Base-by-base conservation (phyloP, 352 stramenopile genomes). In the Phytophthora lateralis region DNA sequence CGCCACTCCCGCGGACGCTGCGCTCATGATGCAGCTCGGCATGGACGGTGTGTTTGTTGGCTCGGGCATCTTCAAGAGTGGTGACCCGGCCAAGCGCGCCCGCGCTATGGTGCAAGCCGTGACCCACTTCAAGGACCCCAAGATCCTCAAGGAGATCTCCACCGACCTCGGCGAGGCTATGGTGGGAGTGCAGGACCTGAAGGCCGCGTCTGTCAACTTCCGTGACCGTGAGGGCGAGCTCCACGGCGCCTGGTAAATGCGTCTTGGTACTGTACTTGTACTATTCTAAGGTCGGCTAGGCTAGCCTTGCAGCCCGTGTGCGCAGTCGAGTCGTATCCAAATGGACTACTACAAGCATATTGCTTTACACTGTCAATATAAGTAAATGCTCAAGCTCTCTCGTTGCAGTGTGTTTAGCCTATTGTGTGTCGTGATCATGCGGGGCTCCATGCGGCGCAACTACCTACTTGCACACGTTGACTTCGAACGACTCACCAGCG, bases 31-130 rank as follows among this genome's bases (percentile, higher is more conserved):
- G 97, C 97, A 99, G 82, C 85, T 99, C 10, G 97, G 97, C 59
- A 97, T 99, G 84, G 97, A 99, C 78, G 97, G 97, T 57, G 97
- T 99, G 24, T 99, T 99, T 63, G 97, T 99, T 14, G 97, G 97
- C 43, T 98, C 85, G 54, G 97, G 97, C 45, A 99, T 99, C 65
- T 99, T 99, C 85, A 99, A 99, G 84, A 97, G 83, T 52, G 88
- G 86, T 17, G 91, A 99, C 76, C 95, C 97, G 12, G 94, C 84
- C 48, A 97, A 98, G 67, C 86, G 97, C 54, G 97, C 95, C n/a
- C 75, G 76, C 48, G 96, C 97, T 26, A 99, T 99, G 85, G 97
- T 99, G 18, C 90, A 98, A 74, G 97, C 97, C 11, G 93, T 98
- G 37, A 98, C 97, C 17, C 96, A 99, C 81, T 99, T 88, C 81